These are phyloP conservation scores for Penicillium steckii DNA, from an alignment of 495 filamentous ascomycete species.

Conservation along the genomic window DNA sequence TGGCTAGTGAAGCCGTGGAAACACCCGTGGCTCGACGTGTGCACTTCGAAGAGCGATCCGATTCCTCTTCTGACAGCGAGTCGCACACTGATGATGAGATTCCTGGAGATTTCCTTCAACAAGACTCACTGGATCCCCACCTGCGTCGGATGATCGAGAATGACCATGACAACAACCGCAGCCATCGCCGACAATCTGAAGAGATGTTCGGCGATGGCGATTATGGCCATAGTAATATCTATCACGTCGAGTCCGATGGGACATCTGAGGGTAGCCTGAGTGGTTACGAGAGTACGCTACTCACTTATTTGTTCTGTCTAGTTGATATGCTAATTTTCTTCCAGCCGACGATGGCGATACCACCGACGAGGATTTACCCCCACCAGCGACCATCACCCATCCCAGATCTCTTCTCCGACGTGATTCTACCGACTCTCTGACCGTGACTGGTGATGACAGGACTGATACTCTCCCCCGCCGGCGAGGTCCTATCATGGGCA, in stretches of 20 bases:
- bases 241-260: constrained; percentile 51
- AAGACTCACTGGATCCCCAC: constrained; percentile 65
- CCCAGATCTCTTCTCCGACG: constrained; percentile 57
- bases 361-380: constrained; percentile 76
- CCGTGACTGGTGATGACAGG: constrained; percentile 49
- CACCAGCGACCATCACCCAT: constrained; percentile 52
- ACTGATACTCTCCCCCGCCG: constrained; percentile 48
- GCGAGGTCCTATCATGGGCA: constrained; percentile 56
- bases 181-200: constrained; percentile 44
- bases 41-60: constrained; percentile 49
- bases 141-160: constrained; percentile 69
- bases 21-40: constrained; percentile 47
- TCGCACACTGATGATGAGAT: constrained; percentile 58
- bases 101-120: constrained; percentile 69
- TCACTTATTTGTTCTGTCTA: constrained; percentile 10
- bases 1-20: constrained; percentile 44
- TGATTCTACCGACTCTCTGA: constrained; percentile 48
- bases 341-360: constrained; percentile 79
- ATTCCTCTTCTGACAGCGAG: constrained; percentile 53
- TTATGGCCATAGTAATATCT: constrained; percentile 48
- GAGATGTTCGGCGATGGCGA: constrained; percentile 46
- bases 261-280: constrained; percentile 61
- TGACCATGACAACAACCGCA: constrained; percentile 44
- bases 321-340: constrained; percentile 51
- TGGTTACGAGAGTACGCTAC: constrained; percentile 72